These are phyloP conservation scores for Pisolithus marmoratus DNA, from an alignment of 768 basidiomycete genomes.

Conservation along the genomic window DNA sequence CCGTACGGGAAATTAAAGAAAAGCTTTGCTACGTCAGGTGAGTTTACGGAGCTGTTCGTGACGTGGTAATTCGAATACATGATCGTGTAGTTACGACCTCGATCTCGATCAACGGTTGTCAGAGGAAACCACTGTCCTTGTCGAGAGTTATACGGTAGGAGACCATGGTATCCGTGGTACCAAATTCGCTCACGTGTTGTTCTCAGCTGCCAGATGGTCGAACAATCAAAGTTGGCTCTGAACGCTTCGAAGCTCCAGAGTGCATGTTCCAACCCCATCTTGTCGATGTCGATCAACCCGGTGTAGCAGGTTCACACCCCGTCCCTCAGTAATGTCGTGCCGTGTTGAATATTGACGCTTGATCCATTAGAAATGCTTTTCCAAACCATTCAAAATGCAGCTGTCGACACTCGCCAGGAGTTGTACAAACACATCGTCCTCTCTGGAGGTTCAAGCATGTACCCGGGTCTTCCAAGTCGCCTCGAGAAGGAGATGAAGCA, in stretches of 20 bases:
- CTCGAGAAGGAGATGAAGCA: constrained; percentile 99
- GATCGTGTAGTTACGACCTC: constrained; percentile 75
- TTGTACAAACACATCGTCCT: constrained; percentile 98
- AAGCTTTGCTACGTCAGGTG: constrained; percentile 97
- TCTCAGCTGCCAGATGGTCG: constrained; percentile 91
- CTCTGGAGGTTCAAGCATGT: constrained; percentile 98
- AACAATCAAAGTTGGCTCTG: constrained; percentile 94
- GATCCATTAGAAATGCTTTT: constrained; percentile 79
- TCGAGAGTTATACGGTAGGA: constrained; percentile 91
- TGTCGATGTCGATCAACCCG: constrained; percentile 94
- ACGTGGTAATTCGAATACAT: background rate
- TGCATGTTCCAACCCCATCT: constrained; percentile 99
- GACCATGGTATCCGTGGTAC: background rate
- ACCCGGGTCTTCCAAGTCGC: constrained; percentile 93
- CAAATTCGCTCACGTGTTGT: constrained; percentile 4
- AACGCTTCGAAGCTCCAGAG: constrained; percentile 98
- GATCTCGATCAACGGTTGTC: constrained; percentile 88
- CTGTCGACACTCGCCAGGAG: constrained; percentile 84
- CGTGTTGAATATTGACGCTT: background rate
- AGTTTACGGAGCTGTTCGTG: constrained; percentile 10
- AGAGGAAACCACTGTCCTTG: constrained; percentile 94
- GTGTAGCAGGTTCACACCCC: constrained; percentile 73
- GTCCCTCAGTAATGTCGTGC: background rate
- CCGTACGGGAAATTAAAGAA: constrained; percentile 98
- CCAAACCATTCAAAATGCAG: constrained; percentile 88